Evolutionary conservation across 1,284 basidiomycete species (phyloP).

Genomic region (Cutaneotrichosporon cutaneum): DNA sequence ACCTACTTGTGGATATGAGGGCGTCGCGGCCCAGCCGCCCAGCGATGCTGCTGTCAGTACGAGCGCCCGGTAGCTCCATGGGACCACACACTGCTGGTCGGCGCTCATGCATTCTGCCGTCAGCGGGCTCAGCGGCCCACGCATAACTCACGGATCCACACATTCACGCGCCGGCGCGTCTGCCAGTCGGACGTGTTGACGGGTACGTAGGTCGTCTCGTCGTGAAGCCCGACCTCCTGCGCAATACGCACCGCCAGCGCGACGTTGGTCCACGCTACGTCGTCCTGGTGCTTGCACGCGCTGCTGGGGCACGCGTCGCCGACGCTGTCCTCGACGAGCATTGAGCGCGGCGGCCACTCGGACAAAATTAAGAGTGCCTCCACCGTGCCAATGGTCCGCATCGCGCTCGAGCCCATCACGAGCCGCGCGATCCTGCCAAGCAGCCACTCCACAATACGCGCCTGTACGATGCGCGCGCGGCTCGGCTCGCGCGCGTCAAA

Average conservation of each 20-base stretch:
- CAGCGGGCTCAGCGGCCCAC: neutral
- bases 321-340: constrained; percentile 17
- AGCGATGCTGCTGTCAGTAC: constrained; percentile 19
- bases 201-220: constrained; percentile 22
- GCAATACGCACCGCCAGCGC: constrained; percentile 28
- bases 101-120: constrained; percentile 25
- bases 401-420: constrained; percentile 26
- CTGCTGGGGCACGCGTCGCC: neutral
- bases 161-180: constrained; percentile 16
- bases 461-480: constrained; percentile 19
- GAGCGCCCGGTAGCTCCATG: accelerated
- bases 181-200: constrained; percentile 12
- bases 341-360: constrained; percentile 28
- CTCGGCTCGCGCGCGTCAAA: constrained; percentile 21
- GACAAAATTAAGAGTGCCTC: constrained; percentile 29
- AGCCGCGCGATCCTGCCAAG: constrained; percentile 21
- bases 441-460: constrained; percentile 23
- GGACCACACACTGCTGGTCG: constrained; percentile 23
- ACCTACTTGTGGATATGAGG: constrained; percentile 18
- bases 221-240: constrained; percentile 25
- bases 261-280: constrained; percentile 27
- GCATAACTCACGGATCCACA: constrained; percentile 25
- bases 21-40: constrained; percentile 25
- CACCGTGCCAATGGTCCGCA: constrained; percentile 29
- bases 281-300: constrained; percentile 26